These are phyloP conservation scores for Lentinus brumalis DNA, from an alignment of 768 basidiomycete genomes.

Conservation along the genomic window DNA sequence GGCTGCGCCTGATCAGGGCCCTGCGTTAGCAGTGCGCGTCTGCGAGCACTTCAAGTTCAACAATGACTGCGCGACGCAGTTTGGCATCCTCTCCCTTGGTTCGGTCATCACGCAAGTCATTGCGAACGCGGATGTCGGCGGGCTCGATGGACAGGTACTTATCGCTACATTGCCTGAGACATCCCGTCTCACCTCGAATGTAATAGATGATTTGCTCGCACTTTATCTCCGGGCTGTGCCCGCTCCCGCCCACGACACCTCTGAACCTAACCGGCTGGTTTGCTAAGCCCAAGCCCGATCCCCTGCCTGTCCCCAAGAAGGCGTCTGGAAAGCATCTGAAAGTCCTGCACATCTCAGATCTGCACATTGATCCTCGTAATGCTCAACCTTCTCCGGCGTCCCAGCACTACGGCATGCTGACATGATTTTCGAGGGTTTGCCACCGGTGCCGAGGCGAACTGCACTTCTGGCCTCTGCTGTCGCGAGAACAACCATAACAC, in stretches of 20 bases:
- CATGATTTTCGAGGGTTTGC: slow-evolving; percentile 53
- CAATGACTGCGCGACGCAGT: slow-evolving; percentile 48
- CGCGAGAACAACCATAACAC: slow-evolving; percentile 53
- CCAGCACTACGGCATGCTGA: background rate
- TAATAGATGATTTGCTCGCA: slow-evolving; percentile 14
- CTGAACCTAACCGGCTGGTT: slow-evolving; percentile 73
- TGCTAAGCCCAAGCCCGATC: slow-evolving; percentile 73
- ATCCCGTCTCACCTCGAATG: too few relatives aligned
- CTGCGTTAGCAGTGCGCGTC: slow-evolving; percentile 56
- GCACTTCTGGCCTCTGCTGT: slow-evolving; percentile 68
- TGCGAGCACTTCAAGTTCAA: slow-evolving; percentile 60
- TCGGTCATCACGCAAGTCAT: slow-evolving; percentile 70
- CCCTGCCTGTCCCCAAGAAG: slow-evolving; percentile 57
- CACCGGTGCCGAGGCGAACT: slow-evolving; percentile 73
- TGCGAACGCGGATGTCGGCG: slow-evolving; percentile 69
- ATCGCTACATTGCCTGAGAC: background rate
- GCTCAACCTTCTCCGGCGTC: background rate
- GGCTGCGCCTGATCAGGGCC: slow-evolving; percentile 61
- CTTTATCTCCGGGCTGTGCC: slow-evolving; percentile 54
- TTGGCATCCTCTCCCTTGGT: slow-evolving; percentile 51
- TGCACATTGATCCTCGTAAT: slow-evolving; percentile 75
- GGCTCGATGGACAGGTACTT: slow-evolving; percentile 71
- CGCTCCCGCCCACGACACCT: slow-evolving; percentile 56
- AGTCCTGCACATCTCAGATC: slow-evolving; percentile 75
- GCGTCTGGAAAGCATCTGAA: slow-evolving; percentile 68